Percentiles rank a stretch among this genome's conserved stretches.
Evolutionary conservation across 306 rosid genomes (phyloP).

Genomic region (Acacia crassicarpa): DNA sequence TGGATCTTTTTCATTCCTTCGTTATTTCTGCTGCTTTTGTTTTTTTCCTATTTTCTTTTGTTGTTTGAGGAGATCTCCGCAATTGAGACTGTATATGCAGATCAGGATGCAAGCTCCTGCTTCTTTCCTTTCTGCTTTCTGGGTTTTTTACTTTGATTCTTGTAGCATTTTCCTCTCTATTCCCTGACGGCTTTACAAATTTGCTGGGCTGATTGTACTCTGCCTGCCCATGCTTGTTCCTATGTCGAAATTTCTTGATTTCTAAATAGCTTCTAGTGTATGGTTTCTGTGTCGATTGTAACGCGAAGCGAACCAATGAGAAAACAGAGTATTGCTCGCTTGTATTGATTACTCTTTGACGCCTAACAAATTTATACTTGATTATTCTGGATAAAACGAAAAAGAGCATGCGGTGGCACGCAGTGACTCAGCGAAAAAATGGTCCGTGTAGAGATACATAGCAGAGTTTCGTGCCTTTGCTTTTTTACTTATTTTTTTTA

Average conservation of each 20-base stretch:
- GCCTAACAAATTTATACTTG: conserved; percentile 4
- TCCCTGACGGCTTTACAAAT: conserved; percentile 2
- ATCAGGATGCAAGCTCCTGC: conserved; percentile 36
- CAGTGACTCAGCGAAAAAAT: not conserved
- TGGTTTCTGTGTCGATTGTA: conserved; percentile 15
- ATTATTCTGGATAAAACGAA: conserved; percentile 12
- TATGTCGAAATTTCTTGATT: conserved; percentile 18
- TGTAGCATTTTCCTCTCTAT: conserved; percentile 30
- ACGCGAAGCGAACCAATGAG: not conserved
- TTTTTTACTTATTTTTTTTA: not conserved
- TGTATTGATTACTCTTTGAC: conserved; percentile 15
- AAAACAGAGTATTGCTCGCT: not conserved
- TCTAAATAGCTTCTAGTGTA: conserved; percentile 2
- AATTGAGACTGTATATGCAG: conserved; percentile 32
- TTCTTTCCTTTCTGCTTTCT: not conserved
- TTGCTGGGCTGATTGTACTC: conserved; percentile 35
- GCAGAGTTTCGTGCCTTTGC: not conserved
- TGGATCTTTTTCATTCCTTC: conserved; percentile 33
- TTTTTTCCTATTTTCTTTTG: not conserved
- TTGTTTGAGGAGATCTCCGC: conserved; percentile 37
- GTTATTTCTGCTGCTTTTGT: not conserved
- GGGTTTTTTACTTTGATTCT: conserved; percentile 27
- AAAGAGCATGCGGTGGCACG: not conserved
- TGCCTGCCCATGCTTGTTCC: conserved; percentile 37
- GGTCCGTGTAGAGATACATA: conserved; percentile 9